Percentiles rank a stretch among this genome's conserved stretches.
Evolutionary conservation across 2,329 filamentous ascomycete species (phyloP).

Genomic region (Aspergillus hiratsukae): DNA sequence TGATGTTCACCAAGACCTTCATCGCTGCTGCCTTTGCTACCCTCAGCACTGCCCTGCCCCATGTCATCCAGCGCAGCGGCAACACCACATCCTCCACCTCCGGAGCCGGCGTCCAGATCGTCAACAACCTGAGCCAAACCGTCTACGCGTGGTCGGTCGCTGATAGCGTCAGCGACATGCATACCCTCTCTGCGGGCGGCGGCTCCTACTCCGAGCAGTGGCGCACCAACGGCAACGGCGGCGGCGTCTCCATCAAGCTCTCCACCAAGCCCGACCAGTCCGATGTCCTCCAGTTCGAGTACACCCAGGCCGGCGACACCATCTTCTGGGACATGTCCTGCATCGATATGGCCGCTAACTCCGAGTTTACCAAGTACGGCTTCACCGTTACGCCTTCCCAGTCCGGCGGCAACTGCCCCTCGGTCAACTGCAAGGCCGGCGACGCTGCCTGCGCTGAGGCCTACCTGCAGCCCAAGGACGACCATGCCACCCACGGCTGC

Average conservation of each 20-base stretch:
- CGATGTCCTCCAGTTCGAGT: slow-evolving; percentile 42
- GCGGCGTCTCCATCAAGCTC: slow-evolving; percentile 42
- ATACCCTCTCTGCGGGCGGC: slow-evolving; percentile 29
- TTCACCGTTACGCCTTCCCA: slow-evolving; percentile 32
- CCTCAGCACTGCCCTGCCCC: slow-evolving; percentile 28
- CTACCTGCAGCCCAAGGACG: slow-evolving; percentile 38
- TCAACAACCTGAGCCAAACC: slow-evolving; percentile 34
- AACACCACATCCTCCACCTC: slow-evolving; percentile 9
- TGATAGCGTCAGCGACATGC: slow-evolving; percentile 30
- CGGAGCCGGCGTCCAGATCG: slow-evolving; percentile 31
- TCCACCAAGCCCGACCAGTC: slow-evolving; percentile 25
- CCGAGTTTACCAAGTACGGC: slow-evolving; percentile 30
- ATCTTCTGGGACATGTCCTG: slow-evolving; percentile 37
- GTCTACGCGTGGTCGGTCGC: slow-evolving; percentile 41
- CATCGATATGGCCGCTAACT: slow-evolving; percentile 29
- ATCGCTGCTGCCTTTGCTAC: slow-evolving; percentile 29
- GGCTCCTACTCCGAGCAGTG: slow-evolving; percentile 33
- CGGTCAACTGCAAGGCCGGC: slow-evolving; percentile 33
- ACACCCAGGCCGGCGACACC: slow-evolving; percentile 26
- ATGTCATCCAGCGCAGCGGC: slow-evolving; percentile 21
- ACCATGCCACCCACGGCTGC: slow-evolving; percentile 41
- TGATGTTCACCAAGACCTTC: slow-evolving; percentile 37
- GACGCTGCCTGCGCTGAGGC: slow-evolving; percentile 33
- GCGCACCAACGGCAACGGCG: slow-evolving; percentile 34
- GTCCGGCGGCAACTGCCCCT: slow-evolving; percentile 24